Evolutionary conservation across 371 early-diverging fungal genomes (phyloP).

Genomic region (Mucor indicus): DNA sequence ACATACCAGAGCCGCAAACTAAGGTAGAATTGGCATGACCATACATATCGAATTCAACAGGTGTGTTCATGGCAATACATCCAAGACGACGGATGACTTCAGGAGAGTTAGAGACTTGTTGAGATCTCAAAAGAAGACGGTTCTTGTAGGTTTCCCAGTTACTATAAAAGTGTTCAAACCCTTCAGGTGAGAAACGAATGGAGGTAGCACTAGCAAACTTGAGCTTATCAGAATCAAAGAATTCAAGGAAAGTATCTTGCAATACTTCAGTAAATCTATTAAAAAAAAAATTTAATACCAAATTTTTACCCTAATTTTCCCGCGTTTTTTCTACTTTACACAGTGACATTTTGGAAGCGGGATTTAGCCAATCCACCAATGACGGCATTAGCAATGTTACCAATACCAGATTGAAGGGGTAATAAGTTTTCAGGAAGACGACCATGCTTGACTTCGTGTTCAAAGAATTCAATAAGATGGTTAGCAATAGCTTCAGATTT

Average conservation of each 20-base stretch:
- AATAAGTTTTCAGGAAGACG: conserved; percentile 46
- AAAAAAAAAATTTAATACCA: neutral
- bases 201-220: conserved; percentile 56
- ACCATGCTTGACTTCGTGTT: conserved; percentile 49
- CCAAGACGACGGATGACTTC: conserved; percentile 54
- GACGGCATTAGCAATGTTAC: conserved; percentile 57
- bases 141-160: conserved; percentile 52
- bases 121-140: conserved; percentile 47
- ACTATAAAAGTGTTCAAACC: conserved; percentile 48
- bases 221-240: conserved; percentile 51
- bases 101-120: conserved; percentile 54
- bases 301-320: neutral
- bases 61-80: conserved; percentile 58
- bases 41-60: conserved; percentile 56
- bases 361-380: conserved; percentile 53
- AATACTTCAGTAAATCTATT: conserved; percentile 48
- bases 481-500: conserved; percentile 44
- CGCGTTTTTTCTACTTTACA: conserved; percentile 27
- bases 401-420: conserved; percentile 54
- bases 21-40: conserved; percentile 55
- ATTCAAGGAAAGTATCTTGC: conserved; percentile 54
- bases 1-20: conserved; percentile 53
- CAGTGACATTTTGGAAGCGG: conserved; percentile 47
- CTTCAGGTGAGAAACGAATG: conserved; percentile 53
- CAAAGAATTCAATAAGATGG: conserved; percentile 52